These are phyloP conservation scores for Helicocarpus griseus DNA, from an alignment of 2,329 filamentous ascomycete genomes.

Conservation along the genomic window DNA sequence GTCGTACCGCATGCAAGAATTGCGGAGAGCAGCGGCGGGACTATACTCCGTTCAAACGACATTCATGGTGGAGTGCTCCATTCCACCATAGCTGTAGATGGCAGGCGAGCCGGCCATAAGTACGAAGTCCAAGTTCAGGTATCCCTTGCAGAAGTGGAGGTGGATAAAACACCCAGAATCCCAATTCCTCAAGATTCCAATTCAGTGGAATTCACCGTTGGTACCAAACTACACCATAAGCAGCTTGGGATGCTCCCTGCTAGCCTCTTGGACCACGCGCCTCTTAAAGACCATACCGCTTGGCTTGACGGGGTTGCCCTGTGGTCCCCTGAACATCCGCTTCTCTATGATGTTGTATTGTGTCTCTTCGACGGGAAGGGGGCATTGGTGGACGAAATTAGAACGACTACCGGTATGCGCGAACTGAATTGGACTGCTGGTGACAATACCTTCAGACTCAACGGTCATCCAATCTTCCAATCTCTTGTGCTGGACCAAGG, in stretches of 20 bases:
- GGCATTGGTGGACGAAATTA: constrained; percentile 44
- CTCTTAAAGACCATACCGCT: constrained; percentile 33
- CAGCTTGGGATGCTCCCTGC: not conserved
- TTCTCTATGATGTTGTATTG: constrained; percentile 52
- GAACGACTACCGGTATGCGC: constrained; percentile 51
- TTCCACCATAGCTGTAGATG: constrained; percentile 40
- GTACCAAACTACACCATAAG: constrained; percentile 31
- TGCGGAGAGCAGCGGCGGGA: constrained; percentile 49
- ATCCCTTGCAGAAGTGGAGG: constrained; percentile 39
- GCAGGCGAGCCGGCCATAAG: constrained; percentile 24
- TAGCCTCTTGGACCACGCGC: not conserved
- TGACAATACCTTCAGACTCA: constrained; percentile 52
- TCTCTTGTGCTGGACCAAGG: constrained; percentile 63
- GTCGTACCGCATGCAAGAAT: constrained; percentile 47
- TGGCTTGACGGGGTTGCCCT: constrained; percentile 50
- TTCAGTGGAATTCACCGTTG: constrained; percentile 38
- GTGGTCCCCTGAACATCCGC: constrained; percentile 58
- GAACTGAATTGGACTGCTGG: constrained; percentile 51
- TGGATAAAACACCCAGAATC: constrained; percentile 37
- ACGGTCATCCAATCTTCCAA: constrained; percentile 57
- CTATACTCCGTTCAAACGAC: constrained; percentile 48
- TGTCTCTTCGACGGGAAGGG: constrained; percentile 39
- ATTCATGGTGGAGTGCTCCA: constrained; percentile 43
- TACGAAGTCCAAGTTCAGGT: constrained; percentile 47
- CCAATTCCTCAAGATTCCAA: constrained; percentile 42